Percentiles rank a stretch among this genome's conserved stretches.
Conservation (phyloP, 176 grass and related monocot species). For the Cocos nucifera region DNA sequence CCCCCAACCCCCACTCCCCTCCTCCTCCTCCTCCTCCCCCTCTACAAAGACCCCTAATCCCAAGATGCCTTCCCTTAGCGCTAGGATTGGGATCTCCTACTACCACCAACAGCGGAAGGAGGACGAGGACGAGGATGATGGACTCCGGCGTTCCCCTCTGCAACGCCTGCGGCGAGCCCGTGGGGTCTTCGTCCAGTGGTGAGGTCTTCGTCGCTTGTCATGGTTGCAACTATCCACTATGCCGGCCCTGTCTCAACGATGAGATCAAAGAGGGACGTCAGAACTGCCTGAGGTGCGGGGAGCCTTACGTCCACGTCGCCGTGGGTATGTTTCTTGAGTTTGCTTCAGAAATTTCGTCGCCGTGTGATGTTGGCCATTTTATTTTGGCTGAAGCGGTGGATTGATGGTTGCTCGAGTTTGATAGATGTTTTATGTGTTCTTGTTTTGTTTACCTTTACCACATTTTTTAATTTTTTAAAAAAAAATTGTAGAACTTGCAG, state of each 20-base stretch:
- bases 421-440: too few species aligned
- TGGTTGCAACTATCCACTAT: slow-evolving; percentile 77
- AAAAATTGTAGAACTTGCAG: too few species aligned
- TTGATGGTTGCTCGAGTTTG: too few species aligned
- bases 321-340: slow-evolving; percentile 4
- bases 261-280: slow-evolving; percentile 58
- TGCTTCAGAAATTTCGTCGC: not conserved
- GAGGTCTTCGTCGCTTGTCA: slow-evolving; percentile 64
- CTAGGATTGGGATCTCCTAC: not conserved
- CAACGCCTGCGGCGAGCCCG: slow-evolving; percentile 61
- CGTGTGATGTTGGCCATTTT: not conserved
- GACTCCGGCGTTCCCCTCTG: slow-evolving; percentile 44
- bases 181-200: slow-evolving; percentile 16
- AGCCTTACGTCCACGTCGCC: slow-evolving; percentile 32
- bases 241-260: slow-evolving; percentile 71
- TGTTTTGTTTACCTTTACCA: too few species aligned
- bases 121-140: slow-evolving; percentile 20
- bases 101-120: not conserved
- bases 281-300: slow-evolving; percentile 60
- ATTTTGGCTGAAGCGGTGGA: too few species aligned
- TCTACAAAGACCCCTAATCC: slow-evolving; percentile 21
- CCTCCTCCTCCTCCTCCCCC: slow-evolving; percentile 21
- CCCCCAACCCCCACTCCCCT: slow-evolving; percentile 42
- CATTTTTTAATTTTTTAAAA: too few species aligned
- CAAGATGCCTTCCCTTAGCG: slow-evolving; percentile 1